Percentiles rank a stretch among this genome's conserved stretches.
phyloP scores from a whole-genome alignment of 768 basidiomycete genomes.

The Boletus patriciae region DNA sequence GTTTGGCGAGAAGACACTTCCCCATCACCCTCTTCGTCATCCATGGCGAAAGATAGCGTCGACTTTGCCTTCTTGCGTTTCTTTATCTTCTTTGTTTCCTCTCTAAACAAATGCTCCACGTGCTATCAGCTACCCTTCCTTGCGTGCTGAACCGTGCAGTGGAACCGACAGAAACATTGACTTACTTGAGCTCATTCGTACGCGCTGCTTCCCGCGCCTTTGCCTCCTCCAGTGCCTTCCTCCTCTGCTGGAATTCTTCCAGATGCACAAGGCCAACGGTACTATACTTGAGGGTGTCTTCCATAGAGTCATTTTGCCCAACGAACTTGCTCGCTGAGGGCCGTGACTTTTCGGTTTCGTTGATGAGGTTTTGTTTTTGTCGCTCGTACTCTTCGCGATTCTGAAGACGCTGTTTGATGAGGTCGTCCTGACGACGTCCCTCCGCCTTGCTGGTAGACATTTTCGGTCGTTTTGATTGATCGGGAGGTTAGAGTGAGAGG shows the following conservation, averaged over 20 bases:
- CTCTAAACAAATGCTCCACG: constrained; percentile 86
- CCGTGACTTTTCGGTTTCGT: constrained; percentile 90
- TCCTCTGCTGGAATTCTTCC: constrained; percentile 88
- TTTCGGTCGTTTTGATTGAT: constrained; percentile 17
- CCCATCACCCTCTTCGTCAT: constrained; percentile 65
- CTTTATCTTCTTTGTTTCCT: constrained; percentile 81
- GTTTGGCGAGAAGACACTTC: constrained; percentile 40
- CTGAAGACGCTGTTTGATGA: constrained; percentile 78
- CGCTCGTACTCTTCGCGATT: constrained; percentile 81
- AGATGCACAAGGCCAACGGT: constrained; percentile 91
- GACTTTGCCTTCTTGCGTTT: constrained; percentile 92
- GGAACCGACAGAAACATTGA: constrained; percentile 23
- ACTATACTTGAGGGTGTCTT: constrained; percentile 85
- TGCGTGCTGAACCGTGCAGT: constrained; percentile 3
- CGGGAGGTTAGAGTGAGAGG: constrained; percentile 1
- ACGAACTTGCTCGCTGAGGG: constrained; percentile 88
- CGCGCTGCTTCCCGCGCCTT: constrained; percentile 87
- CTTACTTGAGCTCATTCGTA: constrained; percentile 86
- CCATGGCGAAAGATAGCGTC: constrained; percentile 88
- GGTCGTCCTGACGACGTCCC: constrained; percentile 82
- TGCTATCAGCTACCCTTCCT: constrained; percentile 61
- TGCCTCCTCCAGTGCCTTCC: constrained; percentile 88
- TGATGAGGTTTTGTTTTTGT: constrained; percentile 76
- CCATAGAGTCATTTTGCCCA: constrained; percentile 91
- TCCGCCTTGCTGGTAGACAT: constrained; percentile 82